Evolutionary conservation across 2,329 filamentous ascomycete genomes (phyloP).

Genomic region (Ceratocystis colombiana): DNA sequence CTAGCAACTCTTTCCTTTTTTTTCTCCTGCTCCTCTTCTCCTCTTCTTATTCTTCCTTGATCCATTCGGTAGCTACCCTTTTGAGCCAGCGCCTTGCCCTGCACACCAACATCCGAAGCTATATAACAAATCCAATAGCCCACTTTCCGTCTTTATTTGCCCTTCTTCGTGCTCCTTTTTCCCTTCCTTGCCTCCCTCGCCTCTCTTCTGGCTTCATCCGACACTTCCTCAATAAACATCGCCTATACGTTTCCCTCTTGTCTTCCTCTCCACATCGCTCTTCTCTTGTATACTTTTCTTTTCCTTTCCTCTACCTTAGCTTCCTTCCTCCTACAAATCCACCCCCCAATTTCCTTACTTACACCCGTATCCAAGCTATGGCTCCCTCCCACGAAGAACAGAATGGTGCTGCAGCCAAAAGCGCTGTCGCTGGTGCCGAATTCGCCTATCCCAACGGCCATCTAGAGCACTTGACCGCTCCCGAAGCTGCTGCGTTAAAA

Average conservation of each 20-base stretch:
- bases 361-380: constrained; percentile 5
- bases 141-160: constrained; percentile 4
- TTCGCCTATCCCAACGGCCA: constrained; percentile 65
- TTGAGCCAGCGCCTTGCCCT: not conserved
- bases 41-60: not conserved
- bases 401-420: constrained; percentile 16
- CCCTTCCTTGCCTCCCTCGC: not conserved
- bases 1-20: not conserved
- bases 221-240: not conserved
- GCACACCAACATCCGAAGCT: not conserved
- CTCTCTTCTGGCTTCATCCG: constrained; percentile 7
- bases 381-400: constrained; percentile 12
- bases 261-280: not conserved
- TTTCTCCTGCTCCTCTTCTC: not conserved
- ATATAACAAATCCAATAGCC: not conserved
- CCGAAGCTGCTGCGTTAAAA: constrained; percentile 56
- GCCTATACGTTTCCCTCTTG: not conserved
- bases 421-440: constrained; percentile 30
- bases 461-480: constrained; percentile 60
- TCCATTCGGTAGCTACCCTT: constrained; percentile 8
- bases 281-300: not conserved
- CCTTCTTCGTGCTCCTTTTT: not conserved
- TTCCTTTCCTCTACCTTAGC: not conserved
- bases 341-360: not conserved
- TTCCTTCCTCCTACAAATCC: not conserved